Conservation (phyloP, 2,329 filamentous ascomycete genomes). For the Fusarium newnesense region DNA sequence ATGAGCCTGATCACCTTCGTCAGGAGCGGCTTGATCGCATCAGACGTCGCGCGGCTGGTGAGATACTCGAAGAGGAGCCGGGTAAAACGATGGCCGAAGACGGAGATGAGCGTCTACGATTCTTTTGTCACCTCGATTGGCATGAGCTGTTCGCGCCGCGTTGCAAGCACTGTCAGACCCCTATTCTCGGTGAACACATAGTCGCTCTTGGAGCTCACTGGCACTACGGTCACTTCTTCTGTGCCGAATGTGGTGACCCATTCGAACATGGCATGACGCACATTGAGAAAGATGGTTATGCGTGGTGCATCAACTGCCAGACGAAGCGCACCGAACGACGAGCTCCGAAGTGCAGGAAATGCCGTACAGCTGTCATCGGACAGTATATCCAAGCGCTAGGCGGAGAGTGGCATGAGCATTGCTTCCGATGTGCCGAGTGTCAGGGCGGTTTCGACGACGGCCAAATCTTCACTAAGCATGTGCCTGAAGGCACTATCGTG, state of each 20-base stretch:
- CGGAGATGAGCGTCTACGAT: conserved; percentile 78
- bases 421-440: conserved; percentile 82
- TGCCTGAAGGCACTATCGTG: conserved; percentile 61
- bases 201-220: conserved; percentile 94
- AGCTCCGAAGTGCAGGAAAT: conserved; percentile 88
- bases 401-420: conserved; percentile 91
- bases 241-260: conserved; percentile 96
- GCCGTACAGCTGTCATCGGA: conserved; percentile 85
- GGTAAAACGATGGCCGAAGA: conserved; percentile 75
- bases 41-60: conserved; percentile 65
- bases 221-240: conserved; percentile 99
- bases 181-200: conserved; percentile 94
- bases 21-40: conserved; percentile 80
- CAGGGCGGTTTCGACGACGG: conserved; percentile 70
- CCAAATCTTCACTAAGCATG: conserved; percentile 70
- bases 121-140: conserved; percentile 99
- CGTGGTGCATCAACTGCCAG: conserved; percentile 95
- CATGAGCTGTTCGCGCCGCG: conserved; percentile 93
- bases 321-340: conserved; percentile 90
- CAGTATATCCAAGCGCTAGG: conserved; percentile 90
- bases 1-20: conserved; percentile 81
- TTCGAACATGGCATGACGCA: conserved; percentile 78
- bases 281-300: conserved; percentile 96
- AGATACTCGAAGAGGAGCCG: conserved; percentile 70
- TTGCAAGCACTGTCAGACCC: conserved; percentile 96